Base-by-base conservation (phyloP, 1,139 yeast genomes). In the Spathaspora sp. region DNA sequence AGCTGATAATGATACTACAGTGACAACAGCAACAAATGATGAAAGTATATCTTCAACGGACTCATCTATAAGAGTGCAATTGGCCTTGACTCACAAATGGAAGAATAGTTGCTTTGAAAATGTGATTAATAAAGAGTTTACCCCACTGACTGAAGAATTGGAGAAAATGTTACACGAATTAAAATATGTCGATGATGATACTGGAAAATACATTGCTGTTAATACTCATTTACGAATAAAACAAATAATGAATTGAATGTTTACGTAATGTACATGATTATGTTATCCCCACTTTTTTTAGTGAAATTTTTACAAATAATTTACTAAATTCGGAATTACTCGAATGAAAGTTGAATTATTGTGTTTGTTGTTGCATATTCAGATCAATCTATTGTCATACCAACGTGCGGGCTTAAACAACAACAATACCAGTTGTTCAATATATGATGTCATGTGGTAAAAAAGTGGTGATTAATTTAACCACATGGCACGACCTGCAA, bases 401-500 rank as follows among this genome's bases (percentile, higher is more conserved):
- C 31, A 27, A 10, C 31, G 3, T 9, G 3, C 13, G 11, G 7
- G 11, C 31, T 4, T 27, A 27, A 27, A 27, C 13, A 27, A 27
- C 31, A 27, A 8, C 13, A 11, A 27, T n/a, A 27, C 11, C 10
- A 25, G 6, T 7, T 24, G 27, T 25, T 11, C 23, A 20, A 20
- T 20, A 4, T 20, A 20, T 20, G 23, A 20, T 20, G 23, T 20
- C 23, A 20, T 20, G 23, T 20, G 23, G 23, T 20, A 20, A 20
- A 27, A 27, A 11, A 27, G 11, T 5, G 31, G 31, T 27, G 13
- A 27, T 4, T 27, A 10, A 27, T 10, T 27, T 27, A 10, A 27
- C 31, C 31, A 27, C n/a, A 27, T 27, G 31, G 31, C 31, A 27
- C 31, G 31, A 27, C 31, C 31, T 27, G n/a, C n/a, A n/a, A 27